Evolutionary conservation across 2,329 filamentous ascomycete genomes (phyloP), one percentile per base, ranked within the genome.

Genomic region (Aspergillus awamori): DNA sequence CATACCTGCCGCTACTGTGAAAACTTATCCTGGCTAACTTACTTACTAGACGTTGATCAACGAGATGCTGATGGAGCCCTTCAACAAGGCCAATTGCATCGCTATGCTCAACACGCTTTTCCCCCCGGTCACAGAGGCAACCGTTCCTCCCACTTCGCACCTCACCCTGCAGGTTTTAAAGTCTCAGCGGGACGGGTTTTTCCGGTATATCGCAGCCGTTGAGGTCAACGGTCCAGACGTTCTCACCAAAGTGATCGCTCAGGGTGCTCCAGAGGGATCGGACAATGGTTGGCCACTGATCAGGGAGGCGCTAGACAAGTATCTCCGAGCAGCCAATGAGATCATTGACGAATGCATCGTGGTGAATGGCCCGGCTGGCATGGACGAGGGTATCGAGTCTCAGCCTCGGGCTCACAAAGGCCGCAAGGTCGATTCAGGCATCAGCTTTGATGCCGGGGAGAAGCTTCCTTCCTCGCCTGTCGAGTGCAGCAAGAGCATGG

Each of bases 31-130:
- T 53, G 20, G 47, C 71, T 73, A 64, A 74, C 63, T 52, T 36
- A 11, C 13, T 39, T 30, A 28, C 24, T 61, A 86, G 84, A 84
- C 86, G 61, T 76, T 89, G 70, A 83, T 89, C 73, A 88, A 89
- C 67, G 87, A 89, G 67, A 81, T 89, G 67, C 83, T 85, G 26
- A 77, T 87, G 30, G 77, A 82, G 33, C 86, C 86, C 0, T 87
- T 87, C 74, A 86, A 86, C 77, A 88, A 87, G 72, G 81, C 83
- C 68, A 89, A 88, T 71, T 88, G 87, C 70, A 80, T 88, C 64
- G 87, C 86, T 57, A 87, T 89, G 82, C 82, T 89, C 54, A 89
- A 89, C 75, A 89, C 87, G 8, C 78, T 89, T 30, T 86, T 88
- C 64, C 87, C 87, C 7, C 86, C 87, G 2, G 79, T 83, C 45